A percentile compares a stretch with the other conserved stretches of the same genome.
phyloP scores from a whole-genome alignment of 805 yeast genomes.

The Pichia exigua region DNA sequence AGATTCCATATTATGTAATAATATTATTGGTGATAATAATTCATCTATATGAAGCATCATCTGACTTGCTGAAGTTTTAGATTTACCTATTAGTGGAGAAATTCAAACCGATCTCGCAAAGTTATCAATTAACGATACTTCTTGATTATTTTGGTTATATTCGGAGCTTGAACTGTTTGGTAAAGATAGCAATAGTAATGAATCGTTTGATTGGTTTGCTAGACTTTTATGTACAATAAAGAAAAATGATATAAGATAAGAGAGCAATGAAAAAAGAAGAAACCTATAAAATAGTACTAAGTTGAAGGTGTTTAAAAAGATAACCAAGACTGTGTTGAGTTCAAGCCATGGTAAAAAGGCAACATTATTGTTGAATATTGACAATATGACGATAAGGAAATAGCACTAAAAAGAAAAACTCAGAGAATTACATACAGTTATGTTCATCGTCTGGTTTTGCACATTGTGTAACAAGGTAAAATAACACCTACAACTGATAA shows the following conservation, averaged over 20 bases:
- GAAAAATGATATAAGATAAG: not conserved
- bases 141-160: not conserved
- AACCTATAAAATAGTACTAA: no score
- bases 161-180: not conserved
- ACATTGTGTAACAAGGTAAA: no score
- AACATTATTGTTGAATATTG: not conserved
- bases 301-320: not conserved
- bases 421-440: no score
- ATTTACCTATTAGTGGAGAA: not conserved
- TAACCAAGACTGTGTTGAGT: not conserved
- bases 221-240: not conserved
- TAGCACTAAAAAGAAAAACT: no score
- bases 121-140: not conserved
- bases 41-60: slow-evolving; percentile 5
- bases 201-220: not conserved
- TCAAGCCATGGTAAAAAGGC: not conserved
- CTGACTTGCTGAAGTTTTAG: not conserved
- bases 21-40: not conserved
- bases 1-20: no score
- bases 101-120: not conserved
- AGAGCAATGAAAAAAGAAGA: not conserved
- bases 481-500: not conserved
- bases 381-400: not conserved
- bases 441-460: no score
- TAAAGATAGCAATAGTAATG: not conserved